phyloP scores from a whole-genome alignment of 805 yeast genomes.

The Hanseniaspora pseudoguilliermondii region DNA sequence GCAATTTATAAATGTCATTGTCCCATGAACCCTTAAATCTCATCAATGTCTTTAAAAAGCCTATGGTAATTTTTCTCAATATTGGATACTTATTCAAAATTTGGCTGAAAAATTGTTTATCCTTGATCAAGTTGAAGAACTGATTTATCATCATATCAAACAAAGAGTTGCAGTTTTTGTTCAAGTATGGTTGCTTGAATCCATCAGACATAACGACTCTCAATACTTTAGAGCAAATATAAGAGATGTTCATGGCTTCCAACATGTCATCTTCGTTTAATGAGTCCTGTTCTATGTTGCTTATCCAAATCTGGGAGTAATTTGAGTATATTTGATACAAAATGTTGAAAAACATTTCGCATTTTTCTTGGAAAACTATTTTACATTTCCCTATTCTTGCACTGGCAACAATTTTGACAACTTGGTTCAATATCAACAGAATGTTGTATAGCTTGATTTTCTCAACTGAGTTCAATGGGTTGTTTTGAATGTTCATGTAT shows the following conservation, averaged over 20 bases:
- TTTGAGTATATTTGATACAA: constrained; percentile 46
- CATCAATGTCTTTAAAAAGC: constrained; percentile 2
- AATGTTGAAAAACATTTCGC: constrained; percentile 49
- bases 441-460: constrained; percentile 48
- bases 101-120: not conserved
- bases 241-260: constrained; percentile 58
- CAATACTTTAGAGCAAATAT: constrained; percentile 59
- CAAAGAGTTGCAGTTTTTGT: constrained; percentile 21
- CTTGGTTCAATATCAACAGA: constrained; percentile 58
- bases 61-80: constrained; percentile 1
- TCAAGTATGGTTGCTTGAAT: constrained; percentile 54
- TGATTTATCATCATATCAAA: not conserved
- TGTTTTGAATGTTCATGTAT: constrained; percentile 2
- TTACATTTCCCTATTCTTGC: constrained; percentile 76
- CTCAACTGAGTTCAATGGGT: constrained; percentile 41
- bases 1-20: constrained; percentile 8
- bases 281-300: constrained; percentile 25
- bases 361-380: constrained; percentile 60
- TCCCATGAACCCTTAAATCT: constrained; percentile 12
- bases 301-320: constrained; percentile 53
- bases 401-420: constrained; percentile 57
- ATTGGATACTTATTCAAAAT: not conserved
- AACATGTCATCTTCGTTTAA: constrained; percentile 26
- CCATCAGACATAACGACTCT: constrained; percentile 69
- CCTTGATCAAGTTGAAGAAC: not conserved